Evolutionary conservation across 768 basidiomycete genomes (phyloP).

Genomic region (Galerina sulciceps): DNA sequence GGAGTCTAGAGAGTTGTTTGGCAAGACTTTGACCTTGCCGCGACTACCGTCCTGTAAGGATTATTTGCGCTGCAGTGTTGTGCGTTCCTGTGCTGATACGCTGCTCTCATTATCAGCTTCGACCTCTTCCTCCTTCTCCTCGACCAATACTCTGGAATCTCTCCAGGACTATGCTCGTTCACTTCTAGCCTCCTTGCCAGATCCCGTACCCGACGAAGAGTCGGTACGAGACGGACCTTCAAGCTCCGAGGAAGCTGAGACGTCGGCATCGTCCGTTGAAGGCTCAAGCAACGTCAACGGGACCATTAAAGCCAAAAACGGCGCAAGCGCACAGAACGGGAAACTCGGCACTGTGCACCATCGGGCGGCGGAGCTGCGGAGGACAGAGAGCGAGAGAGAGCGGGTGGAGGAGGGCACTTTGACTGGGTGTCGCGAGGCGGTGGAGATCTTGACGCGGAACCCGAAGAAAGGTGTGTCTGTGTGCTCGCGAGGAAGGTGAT

Average conservation of each 20-base stretch:
- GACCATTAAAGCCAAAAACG: neutral
- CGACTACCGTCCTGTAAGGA: constrained; percentile 29
- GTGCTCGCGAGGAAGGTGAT: neutral
- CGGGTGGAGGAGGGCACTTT: constrained; percentile 47
- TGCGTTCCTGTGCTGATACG: neutral
- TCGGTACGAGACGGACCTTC: neutral
- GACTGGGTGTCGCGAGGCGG: constrained; percentile 78
- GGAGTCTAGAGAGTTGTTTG: constrained; percentile 19
- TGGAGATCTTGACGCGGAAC: constrained; percentile 89
- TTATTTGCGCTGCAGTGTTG: neutral
- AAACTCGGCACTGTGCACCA: constrained; percentile 15
- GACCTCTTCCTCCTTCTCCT: constrained; percentile 5
- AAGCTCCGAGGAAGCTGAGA: neutral
- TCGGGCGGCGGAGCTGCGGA: constrained; percentile 33
- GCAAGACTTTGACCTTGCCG: constrained; percentile 18
- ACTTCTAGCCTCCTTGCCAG: constrained; percentile 51
- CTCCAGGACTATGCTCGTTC: constrained; percentile 57
- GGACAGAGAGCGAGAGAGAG: constrained; percentile 38
- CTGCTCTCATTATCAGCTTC: constrained; percentile 4
- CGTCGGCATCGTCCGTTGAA: neutral
- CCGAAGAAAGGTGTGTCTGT: constrained; percentile 77
- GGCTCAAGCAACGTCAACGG: neutral
- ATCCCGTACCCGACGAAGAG: constrained; percentile 15
- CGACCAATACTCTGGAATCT: constrained; percentile 42
- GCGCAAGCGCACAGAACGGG: constrained; percentile 7